These are phyloP conservation scores for Magnolia kwangsiensis DNA, from an alignment of 164 flowering plant genomes.

Conservation along the genomic window DNA sequence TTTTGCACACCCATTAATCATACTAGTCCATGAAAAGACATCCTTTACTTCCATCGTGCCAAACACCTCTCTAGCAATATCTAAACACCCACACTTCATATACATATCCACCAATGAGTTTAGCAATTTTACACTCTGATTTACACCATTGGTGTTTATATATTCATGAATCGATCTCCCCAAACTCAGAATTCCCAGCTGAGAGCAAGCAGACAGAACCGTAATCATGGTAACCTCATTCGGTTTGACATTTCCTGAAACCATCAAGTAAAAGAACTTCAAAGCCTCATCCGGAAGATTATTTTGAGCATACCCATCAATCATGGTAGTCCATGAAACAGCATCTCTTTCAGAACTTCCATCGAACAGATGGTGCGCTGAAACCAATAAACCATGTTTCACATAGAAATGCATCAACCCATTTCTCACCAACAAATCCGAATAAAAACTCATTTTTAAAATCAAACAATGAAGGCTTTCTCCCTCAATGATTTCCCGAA, in stretches of 20 bases:
- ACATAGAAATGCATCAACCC: conserved; percentile 54
- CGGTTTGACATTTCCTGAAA: conserved; percentile 32
- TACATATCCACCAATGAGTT: conserved; percentile 74
- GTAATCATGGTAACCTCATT: conserved; percentile 73
- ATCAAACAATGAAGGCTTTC: conserved; percentile 34
- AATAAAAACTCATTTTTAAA: conserved; percentile 45
- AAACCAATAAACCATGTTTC: conserved; percentile 23
- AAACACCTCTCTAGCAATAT: conserved; percentile 47
- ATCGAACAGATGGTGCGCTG: conserved; percentile 43
- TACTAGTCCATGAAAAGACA: conserved; percentile 70
- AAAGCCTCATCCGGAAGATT: conserved; percentile 38
- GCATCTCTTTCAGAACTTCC: conserved; percentile 47
- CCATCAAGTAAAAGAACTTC: conserved; percentile 43
- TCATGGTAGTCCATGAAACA: conserved; percentile 62
- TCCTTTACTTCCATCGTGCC: conserved; percentile 46
- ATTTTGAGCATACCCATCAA: conserved; percentile 43
- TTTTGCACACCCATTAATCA: conserved; percentile 71
- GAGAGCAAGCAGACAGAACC: conserved; percentile 57
- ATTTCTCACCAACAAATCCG: conserved; percentile 43
- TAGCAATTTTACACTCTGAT: conserved; percentile 37
- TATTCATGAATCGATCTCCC: conserved; percentile 40
- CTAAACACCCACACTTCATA: conserved; percentile 58
- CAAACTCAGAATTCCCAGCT: conserved; percentile 35
- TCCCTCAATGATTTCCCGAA: conserved; percentile 27
- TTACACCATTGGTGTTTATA: conserved; percentile 25